Evolutionary conservation across 2,329 filamentous ascomycete genomes (phyloP).

Genomic region (Bipolaris gigantea): DNA sequence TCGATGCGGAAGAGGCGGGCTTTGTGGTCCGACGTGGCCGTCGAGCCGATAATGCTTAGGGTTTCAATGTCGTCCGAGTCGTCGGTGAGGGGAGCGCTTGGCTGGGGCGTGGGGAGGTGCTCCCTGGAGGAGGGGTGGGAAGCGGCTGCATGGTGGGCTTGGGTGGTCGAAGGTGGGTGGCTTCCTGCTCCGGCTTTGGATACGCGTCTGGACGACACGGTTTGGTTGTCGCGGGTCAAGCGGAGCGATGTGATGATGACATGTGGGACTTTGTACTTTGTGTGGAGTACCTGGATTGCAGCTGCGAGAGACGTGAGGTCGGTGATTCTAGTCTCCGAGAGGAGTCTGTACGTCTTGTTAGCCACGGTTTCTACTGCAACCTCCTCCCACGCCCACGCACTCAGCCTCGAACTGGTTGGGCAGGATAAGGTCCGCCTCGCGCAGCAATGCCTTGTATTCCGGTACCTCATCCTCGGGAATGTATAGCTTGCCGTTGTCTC

Average conservation of each 20-base stretch:
- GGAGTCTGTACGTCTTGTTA: conserved; percentile 57
- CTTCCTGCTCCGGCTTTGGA: conserved; percentile 40
- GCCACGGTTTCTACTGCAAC: background rate
- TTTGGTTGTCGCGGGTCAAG: conserved; percentile 59
- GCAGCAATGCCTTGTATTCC: conserved; percentile 79
- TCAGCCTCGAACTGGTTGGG: conserved; percentile 98
- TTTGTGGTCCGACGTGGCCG: conserved; percentile 62
- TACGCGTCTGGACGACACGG: conserved; percentile 33
- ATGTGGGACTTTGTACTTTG: conserved; percentile 76
- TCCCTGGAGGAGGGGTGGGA: background rate
- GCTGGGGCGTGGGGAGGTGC: conserved; percentile 18
- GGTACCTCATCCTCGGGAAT: conserved; percentile 90
- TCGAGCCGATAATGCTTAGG: conserved; percentile 77
- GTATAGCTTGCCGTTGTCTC: conserved; percentile 89
- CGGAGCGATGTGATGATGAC: conserved; percentile 90
- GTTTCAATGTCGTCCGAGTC: conserved; percentile 34
- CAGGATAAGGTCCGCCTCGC: conserved; percentile 84
- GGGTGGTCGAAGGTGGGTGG: conserved; percentile 25
- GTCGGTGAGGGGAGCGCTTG: background rate
- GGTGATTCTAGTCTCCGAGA: conserved; percentile 81
- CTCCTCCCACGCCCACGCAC: conserved; percentile 54
- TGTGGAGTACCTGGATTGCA: conserved; percentile 78
- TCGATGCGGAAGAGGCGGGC: conserved; percentile 87
- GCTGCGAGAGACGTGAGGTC: conserved; percentile 71
- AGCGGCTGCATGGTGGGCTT: conserved; percentile 1